Evolutionary conservation across 2,329 filamentous ascomycete genomes (phyloP).

Genomic region (Colletotrichum musicola): DNA sequence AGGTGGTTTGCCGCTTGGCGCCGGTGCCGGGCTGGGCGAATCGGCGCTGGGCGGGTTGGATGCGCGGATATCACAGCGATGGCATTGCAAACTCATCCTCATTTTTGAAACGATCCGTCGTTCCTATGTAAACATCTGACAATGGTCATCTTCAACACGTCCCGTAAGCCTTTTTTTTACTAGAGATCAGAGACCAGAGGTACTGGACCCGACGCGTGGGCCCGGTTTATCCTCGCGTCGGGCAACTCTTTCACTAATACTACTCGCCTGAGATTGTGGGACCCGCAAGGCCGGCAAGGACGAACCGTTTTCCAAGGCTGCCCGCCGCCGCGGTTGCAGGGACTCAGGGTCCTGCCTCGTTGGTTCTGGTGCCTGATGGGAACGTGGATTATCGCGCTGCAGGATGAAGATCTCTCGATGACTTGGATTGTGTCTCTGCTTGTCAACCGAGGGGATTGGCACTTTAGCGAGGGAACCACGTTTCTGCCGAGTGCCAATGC

Average conservation of each 20-base stretch:
- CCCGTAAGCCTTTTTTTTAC: too few relatives aligned
- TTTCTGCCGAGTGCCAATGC: conserved; percentile 15
- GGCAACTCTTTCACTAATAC: conserved; percentile 12
- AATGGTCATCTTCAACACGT: too few relatives aligned
- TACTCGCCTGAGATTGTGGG: conserved; percentile 25
- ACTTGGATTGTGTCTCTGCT: background rate
- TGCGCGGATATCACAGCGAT: too few relatives aligned
- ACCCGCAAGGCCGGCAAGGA: background rate
- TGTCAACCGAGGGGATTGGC: background rate
- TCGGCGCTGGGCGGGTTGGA: background rate
- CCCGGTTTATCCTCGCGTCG: conserved; percentile 20
- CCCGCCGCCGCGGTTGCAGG: background rate
- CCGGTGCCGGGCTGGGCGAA: background rate
- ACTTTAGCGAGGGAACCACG: conserved; percentile 19
- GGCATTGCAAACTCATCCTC: too few relatives aligned
- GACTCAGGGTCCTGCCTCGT: conserved; percentile 33
- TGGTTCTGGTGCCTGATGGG: conserved; percentile 13
- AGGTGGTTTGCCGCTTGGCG: conserved; percentile 19
- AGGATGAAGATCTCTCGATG: conserved; percentile 26
- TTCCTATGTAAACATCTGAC: too few relatives aligned
- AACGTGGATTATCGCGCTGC: background rate
- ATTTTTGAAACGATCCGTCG: too few relatives aligned
- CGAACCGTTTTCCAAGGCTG: conserved; percentile 13
- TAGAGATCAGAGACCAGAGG: too few relatives aligned
- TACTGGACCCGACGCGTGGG: background rate